Base-by-base conservation (phyloP, 2,329 filamentous ascomycete genomes). In the Diplodia scrobiculata region DNA sequence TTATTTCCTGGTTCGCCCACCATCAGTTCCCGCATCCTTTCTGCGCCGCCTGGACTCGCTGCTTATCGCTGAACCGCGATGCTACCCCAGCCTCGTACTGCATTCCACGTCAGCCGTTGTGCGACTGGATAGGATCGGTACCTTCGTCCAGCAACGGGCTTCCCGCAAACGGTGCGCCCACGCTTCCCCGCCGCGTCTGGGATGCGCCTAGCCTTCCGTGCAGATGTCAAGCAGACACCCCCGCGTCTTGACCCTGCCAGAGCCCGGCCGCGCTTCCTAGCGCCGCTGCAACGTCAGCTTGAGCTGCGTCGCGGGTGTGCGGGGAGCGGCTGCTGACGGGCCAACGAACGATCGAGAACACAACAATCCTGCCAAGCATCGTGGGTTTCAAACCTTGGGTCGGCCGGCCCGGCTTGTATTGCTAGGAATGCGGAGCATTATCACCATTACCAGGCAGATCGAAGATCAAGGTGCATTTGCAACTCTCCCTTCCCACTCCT, bases 401-500 rank as follows among this genome's bases (percentile, higher is more conserved):
- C 52, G 52, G n/a, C 27, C 19, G 10, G 29, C 53, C 53, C 36
- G 36, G 34, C 10, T 5, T 58, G 53, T 27, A 45, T 58, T 36
- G 38, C n/a, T 11, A 34, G 34, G 53, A 55, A 55, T 47, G 54
- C 54, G 54, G 54, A 59, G 54, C 9, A 59, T 59, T 32, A 59
- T 36, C n/a, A 59, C 36, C 7, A 59, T 59, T 48, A 59, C 38
- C 25, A 48, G 34, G 41, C 59, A 63, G 25, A 63, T 63, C 29
- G 45, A 63, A 63, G 45, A 38, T 63, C 50, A 51, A 38, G 36
- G 25, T 27, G 32, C 53, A 27, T 36, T 62, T 50, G 34, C 58
- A 19, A 63, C 59, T 27, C 79, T 76, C n/a, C 70, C 78, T 74
- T 86, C 88, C 92, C 88, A 92, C 71, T 85, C 80, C 29, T 74